Percentiles rank a stretch among this genome's conserved stretches.
Evolutionary conservation across 2,329 filamentous ascomycete genomes (phyloP).

Genomic region (Fusarium sp.): DNA sequence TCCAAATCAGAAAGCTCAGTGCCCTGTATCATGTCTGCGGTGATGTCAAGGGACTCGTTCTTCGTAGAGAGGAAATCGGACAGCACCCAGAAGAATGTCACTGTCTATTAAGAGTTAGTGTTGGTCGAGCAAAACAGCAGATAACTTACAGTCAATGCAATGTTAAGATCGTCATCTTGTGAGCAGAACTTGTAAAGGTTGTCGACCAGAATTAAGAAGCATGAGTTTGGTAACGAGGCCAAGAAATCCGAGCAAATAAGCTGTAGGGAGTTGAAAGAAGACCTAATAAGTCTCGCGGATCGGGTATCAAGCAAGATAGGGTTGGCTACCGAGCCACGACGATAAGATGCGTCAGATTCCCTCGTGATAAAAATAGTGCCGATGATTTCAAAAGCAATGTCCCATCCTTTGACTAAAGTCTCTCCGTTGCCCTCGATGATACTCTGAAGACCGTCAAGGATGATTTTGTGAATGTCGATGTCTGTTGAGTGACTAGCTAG

Average conservation of each 20-base stretch:
- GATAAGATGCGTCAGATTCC: conserved; percentile 52
- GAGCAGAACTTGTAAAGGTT: conserved; percentile 90
- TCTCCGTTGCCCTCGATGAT: conserved; percentile 92
- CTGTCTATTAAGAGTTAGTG: conserved; percentile 67
- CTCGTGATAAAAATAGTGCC: conserved; percentile 78
- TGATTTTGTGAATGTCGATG: conserved; percentile 82
- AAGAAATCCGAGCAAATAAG: conserved; percentile 96
- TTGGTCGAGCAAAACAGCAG: too few relatives aligned
- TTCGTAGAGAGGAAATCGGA: conserved; percentile 84
- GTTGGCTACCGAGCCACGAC: conserved; percentile 49
- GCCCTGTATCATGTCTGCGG: conserved; percentile 66
- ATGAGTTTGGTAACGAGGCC: conserved; percentile 76
- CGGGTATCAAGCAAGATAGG: conserved; percentile 62
- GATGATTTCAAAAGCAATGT: conserved; percentile 86
- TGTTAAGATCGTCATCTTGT: conserved; percentile 93
- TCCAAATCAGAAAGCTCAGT: conserved; percentile 66
- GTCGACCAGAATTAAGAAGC: conserved; percentile 83
- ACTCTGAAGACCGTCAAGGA: conserved; percentile 83
- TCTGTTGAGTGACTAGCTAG: conserved; percentile 74
- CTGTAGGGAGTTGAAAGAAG: conserved; percentile 89
- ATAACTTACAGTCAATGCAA: conserved; percentile 82
- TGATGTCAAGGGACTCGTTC: conserved; percentile 70
- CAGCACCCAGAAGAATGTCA: conserved; percentile 96
- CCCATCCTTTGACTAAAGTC: conserved; percentile 85
- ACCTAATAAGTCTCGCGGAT: conserved; percentile 82